phyloP scores from a whole-genome alignment of 2,329 filamentous ascomycete genomes.

The Hortaea werneckii region DNA sequence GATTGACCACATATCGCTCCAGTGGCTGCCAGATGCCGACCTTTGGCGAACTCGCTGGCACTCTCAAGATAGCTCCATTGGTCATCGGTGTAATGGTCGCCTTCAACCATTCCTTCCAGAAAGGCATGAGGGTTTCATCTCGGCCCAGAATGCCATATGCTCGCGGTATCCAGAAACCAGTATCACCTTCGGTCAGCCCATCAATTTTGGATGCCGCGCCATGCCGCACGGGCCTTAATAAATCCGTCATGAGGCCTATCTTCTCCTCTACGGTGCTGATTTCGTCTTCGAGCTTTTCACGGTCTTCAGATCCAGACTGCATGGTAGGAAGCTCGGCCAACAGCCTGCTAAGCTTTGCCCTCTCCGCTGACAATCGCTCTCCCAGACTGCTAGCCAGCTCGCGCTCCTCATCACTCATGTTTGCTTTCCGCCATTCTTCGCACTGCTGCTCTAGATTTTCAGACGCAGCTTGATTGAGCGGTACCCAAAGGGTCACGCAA shows the following conservation, averaged over 20 bases:
- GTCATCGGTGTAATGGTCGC: conserved; percentile 94
- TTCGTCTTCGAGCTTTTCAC: conserved; percentile 81
- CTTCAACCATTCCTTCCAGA: conserved; percentile 98
- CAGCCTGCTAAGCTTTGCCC: conserved; percentile 80
- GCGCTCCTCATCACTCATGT: conserved; percentile 83
- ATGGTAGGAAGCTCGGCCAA: conserved; percentile 72
- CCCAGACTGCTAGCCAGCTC: conserved; percentile 88
- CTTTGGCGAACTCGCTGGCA: conserved; percentile 79
- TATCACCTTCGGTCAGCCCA: conserved; percentile 87
- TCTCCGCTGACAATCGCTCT: conserved; percentile 73
- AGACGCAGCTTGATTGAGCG: conserved; percentile 69
- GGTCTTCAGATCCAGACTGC: conserved; percentile 66
- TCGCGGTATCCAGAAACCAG: conserved; percentile 87
- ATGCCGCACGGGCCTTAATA: conserved; percentile 82
- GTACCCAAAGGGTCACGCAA: conserved; percentile 85
- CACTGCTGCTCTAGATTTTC: conserved; percentile 65
- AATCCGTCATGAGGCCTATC: conserved; percentile 91
- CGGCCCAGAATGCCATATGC: conserved; percentile 87
- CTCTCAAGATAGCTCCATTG: conserved; percentile 68
- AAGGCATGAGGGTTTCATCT: conserved; percentile 71
- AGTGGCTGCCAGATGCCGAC: conserved; percentile 93
- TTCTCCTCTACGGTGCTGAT: conserved; percentile 96
- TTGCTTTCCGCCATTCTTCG: conserved; percentile 43
- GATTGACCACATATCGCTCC: conserved; percentile 91
- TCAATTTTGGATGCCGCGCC: conserved; percentile 96